Evolutionary conservation across 192 early-diverging fungal genomes (phyloP), one percentile per base, ranked within the genome.

Genomic region (Gaertneriomyces sp.): DNA sequence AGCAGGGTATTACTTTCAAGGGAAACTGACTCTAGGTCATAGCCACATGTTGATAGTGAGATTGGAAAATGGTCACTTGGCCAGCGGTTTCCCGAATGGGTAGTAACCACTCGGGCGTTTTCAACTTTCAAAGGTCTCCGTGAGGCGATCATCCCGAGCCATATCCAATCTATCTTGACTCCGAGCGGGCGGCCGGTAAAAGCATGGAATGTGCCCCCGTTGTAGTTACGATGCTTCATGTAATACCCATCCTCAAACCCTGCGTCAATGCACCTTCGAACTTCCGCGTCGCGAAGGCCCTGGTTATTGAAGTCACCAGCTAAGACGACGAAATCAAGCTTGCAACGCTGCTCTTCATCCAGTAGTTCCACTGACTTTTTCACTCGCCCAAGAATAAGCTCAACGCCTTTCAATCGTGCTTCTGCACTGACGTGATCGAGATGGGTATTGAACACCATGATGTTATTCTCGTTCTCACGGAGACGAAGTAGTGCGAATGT

Each of bases 151-250:
- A 33, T 33, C 25, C 25, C 25, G 25, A 33, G 25, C 59, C 59
- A 60, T 14, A 60, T 60, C 5, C 38, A 60, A 60, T 60, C 59
- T n/a, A 60, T 60, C 59, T 60, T 60, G 17, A 43, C 40, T 47
- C 14, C 11, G n/a, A 47, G 19, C 5, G 59, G 40, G 4, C 41
- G 17, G 25, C 59, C 59, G 40, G 42, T 47, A 45, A 60, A 60
- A 4, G 7, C 59, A 45, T 60, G 59, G 0, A 60, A 60, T 12
- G 59, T 60, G 59, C 41, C 59, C 0, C n/a, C n/a, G 11, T n/a
- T 10, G 14, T 8, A 11, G n/a, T 40, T 40, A 40, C 17, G 56
- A 57, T 17, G 56, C 44, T 16, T 6, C n/a, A n/a, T 17, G 12
- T 42, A 14, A n/a, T 60, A 60, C 5, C 40, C n/a, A 20, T 60